These are phyloP conservation scores for Puccinia sorghi DNA, from an alignment of 1,284 basidiomycete species.

Conservation along the genomic window DNA sequence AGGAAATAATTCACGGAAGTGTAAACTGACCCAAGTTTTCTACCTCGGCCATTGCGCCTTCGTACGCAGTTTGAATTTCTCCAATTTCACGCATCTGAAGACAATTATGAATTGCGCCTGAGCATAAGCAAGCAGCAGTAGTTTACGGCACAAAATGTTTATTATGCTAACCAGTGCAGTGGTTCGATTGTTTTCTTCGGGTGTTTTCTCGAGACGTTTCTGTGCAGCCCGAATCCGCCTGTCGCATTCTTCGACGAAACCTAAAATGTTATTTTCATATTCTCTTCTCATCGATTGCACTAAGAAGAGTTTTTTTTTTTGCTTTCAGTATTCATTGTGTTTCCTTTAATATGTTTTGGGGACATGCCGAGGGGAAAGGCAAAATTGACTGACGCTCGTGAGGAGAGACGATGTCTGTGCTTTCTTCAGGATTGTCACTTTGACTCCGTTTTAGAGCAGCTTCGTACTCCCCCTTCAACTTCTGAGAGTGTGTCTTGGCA, in stretches of 20 bases:
- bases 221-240: constrained; percentile 90
- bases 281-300: constrained; percentile 81
- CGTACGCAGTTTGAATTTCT: constrained; percentile 97
- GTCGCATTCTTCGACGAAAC: constrained; percentile 97
- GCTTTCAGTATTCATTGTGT: neutral
- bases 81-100: constrained; percentile 97
- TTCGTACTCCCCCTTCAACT: constrained; percentile 86
- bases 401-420: constrained; percentile 39
- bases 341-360: constrained; percentile 4
- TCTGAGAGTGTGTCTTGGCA: constrained; percentile 92
- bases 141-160: neutral
- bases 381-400: constrained; percentile 37
- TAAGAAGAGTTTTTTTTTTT: neutral
- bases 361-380: neutral
- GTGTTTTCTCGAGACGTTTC: constrained; percentile 94
- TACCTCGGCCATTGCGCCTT: constrained; percentile 97
- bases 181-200: constrained; percentile 98
- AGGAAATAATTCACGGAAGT: constrained; percentile 30
- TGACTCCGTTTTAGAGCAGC: constrained; percentile 63
- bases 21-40: constrained; percentile 74
- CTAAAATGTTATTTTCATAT: constrained; percentile 91
- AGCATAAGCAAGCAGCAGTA: neutral
- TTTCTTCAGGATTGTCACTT: constrained; percentile 48
- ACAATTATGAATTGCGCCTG: neutral
- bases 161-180: constrained; percentile 75